Evolutionary conservation across 2,329 filamentous ascomycete genomes (phyloP).

Genomic region (Didymellaceae sp.): DNA sequence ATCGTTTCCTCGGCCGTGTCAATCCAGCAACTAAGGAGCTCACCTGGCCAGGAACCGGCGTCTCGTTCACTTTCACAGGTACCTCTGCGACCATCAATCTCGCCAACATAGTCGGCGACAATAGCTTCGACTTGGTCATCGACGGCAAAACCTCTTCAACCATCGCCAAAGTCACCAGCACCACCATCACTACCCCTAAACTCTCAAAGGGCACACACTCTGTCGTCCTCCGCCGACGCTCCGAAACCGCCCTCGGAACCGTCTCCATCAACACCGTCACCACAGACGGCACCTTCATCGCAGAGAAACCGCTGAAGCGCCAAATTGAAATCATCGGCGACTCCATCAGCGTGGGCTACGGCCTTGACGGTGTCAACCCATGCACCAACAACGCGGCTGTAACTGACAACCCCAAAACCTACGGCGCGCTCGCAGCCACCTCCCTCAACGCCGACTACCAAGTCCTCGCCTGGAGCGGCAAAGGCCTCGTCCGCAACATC

Average conservation of each 20-base stretch:
- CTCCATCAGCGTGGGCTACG: slow-evolving; percentile 56
- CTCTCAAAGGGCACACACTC: slow-evolving; percentile 46
- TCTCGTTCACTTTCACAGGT: slow-evolving; percentile 52
- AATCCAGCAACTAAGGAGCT: slow-evolving; percentile 53
- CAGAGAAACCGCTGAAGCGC: slow-evolving; percentile 32
- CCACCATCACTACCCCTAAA: slow-evolving; percentile 40
- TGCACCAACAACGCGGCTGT: slow-evolving; percentile 51
- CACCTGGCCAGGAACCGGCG: slow-evolving; percentile 55
- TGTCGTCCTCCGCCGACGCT: slow-evolving; percentile 50
- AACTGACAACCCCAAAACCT: slow-evolving; percentile 52
- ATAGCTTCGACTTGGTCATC: slow-evolving; percentile 45
- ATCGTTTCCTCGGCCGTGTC: slow-evolving; percentile 48
- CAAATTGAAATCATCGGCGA: slow-evolving; percentile 56
- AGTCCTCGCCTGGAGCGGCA: slow-evolving; percentile 55
- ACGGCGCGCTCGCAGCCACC: slow-evolving; percentile 53
- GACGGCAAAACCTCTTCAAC: slow-evolving; percentile 33
- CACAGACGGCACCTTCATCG: slow-evolving; percentile 36
- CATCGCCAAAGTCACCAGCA: slow-evolving; percentile 40
- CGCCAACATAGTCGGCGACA: slow-evolving; percentile 42
- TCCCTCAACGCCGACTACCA: slow-evolving; percentile 53
- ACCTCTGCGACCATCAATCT: slow-evolving; percentile 48
- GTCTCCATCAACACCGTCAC: slow-evolving; percentile 39
- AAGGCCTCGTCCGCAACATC: slow-evolving; percentile 53
- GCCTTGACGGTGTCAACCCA: slow-evolving; percentile 51
- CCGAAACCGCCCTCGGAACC: slow-evolving; percentile 46